Conservation (phyloP, 2,329 filamentous ascomycete genomes). For the Colletotrichum australisinense region DNA sequence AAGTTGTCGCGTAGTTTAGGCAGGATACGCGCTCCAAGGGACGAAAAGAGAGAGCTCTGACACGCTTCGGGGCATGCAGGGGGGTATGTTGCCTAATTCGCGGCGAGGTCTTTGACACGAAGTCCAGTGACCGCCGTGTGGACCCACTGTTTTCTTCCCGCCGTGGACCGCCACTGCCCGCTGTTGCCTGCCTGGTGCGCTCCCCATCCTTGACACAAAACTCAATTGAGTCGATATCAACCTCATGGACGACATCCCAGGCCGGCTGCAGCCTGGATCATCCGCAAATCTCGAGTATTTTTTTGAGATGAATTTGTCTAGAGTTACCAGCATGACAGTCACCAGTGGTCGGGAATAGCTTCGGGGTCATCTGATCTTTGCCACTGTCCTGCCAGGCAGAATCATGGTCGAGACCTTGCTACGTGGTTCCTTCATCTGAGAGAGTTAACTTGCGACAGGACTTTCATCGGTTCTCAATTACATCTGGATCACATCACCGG, state of each 20-base stretch:
- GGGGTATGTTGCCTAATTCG: constrained; percentile 34
- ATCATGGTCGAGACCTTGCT: neutral
- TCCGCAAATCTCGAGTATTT: neutral
- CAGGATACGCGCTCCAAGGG: constrained; percentile 24
- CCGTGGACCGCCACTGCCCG: constrained; percentile 11
- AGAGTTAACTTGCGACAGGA: neutral
- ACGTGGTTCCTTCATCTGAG: neutral
- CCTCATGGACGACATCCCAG: neutral
- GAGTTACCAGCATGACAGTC: neutral
- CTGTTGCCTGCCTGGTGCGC: constrained; percentile 29
- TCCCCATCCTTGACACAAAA: constrained; percentile 5
- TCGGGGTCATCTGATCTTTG: neutral
- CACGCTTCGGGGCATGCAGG: constrained; percentile 4
- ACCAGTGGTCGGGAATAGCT: neutral
- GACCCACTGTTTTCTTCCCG: neutral
- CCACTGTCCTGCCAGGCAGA: constrained; percentile 11
- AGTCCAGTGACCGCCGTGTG: constrained; percentile 31
- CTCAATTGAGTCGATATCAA: neutral
- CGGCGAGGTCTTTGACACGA: constrained; percentile 22
- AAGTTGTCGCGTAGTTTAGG: constrained; percentile 6
- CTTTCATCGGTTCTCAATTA: neutral
- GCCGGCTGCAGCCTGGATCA: constrained; percentile 19
- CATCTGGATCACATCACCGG: neutral
- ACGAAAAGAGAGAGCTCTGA: neutral
- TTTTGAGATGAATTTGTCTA: neutral